Evolutionary conservation across 2,329 filamentous ascomycete species (phyloP).

Genomic region (Pseudogymnoascus sp.): DNA sequence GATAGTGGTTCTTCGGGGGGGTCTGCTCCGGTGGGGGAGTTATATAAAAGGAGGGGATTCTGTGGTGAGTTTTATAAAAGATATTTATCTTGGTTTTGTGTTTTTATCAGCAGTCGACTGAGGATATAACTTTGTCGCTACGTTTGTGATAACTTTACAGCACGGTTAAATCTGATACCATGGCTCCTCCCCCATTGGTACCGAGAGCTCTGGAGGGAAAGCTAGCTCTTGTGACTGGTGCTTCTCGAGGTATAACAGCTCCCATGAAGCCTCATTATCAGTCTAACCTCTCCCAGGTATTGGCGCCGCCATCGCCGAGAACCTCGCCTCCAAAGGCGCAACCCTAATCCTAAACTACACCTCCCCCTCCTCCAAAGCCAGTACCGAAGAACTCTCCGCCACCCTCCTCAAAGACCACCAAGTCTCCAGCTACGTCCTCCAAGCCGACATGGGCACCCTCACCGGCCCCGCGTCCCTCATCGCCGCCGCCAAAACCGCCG

Average conservation of each 20-base stretch:
- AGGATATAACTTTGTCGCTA: neutral
- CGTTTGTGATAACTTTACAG: too few relatives aligned
- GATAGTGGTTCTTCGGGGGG: neutral
- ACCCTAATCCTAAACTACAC: slow-evolving; percentile 59
- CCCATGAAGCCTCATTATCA: neutral
- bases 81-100: neutral
- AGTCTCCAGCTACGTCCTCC: slow-evolving; percentile 53
- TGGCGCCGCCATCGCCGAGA: slow-evolving; percentile 54
- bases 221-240: slow-evolving; percentile 70
- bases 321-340: slow-evolving; percentile 61
- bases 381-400: slow-evolving; percentile 45
- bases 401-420: slow-evolving; percentile 48
- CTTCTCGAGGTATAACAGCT: slow-evolving; percentile 55
- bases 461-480: slow-evolving; percentile 54
- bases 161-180: too few relatives aligned
- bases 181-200: neutral
- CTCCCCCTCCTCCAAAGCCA: slow-evolving; percentile 48
- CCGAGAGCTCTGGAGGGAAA: slow-evolving; percentile 54
- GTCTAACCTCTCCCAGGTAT: slow-evolving; percentile 50
- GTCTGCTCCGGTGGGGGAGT: neutral
- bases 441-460: slow-evolving; percentile 62
- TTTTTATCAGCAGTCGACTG: neutral
- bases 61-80: neutral
- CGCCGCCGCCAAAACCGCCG: slow-evolving; percentile 38
- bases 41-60: neutral